These are phyloP conservation scores for Mortierella sp. DNA, from an alignment of 371 early-diverging fungal genomes.

Conservation along the genomic window DNA sequence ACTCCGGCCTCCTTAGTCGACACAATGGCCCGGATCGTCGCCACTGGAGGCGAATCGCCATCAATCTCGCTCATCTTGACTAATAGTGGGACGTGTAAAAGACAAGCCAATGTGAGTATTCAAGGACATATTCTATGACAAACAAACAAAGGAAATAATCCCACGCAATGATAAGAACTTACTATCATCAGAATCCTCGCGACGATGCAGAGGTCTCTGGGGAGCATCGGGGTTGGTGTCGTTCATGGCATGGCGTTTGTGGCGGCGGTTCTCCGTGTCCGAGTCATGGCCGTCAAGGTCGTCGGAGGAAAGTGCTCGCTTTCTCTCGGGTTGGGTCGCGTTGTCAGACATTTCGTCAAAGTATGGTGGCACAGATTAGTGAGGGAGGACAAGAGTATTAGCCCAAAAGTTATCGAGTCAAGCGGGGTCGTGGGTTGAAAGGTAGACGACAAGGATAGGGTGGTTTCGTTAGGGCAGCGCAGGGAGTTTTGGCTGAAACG, in stretches of 20 bases:
- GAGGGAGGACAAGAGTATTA: too few species aligned
- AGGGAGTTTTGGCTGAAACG: background rate
- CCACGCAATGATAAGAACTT: background rate
- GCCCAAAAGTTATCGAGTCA: too few species aligned
- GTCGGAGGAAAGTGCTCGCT: constrained; percentile 33
- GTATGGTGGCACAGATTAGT: background rate
- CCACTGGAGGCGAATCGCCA: constrained; percentile 20
- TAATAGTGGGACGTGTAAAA: constrained; percentile 1
- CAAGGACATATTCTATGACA: background rate
- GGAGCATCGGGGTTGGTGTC: constrained; percentile 26
- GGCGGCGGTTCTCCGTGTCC: constrained; percentile 34
- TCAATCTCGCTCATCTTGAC: constrained; percentile 29
- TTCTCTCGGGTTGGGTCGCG: constrained; percentile 21
- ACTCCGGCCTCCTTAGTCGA: constrained; percentile 88
- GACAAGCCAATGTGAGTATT: background rate
- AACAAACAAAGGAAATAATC: background rate
- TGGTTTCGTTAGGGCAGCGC: background rate
- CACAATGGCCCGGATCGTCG: constrained; percentile 78
- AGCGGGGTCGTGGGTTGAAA: too few species aligned
- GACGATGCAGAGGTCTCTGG: constrained; percentile 33
- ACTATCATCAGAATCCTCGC: constrained; percentile 35
- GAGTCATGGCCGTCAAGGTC: constrained; percentile 36
- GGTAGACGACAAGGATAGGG: background rate
- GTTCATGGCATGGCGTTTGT: constrained; percentile 37
- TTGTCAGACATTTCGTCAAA: constrained; percentile 23